Conservation (phyloP, 768 basidiomycete species). For the Russula sp. region DNA sequence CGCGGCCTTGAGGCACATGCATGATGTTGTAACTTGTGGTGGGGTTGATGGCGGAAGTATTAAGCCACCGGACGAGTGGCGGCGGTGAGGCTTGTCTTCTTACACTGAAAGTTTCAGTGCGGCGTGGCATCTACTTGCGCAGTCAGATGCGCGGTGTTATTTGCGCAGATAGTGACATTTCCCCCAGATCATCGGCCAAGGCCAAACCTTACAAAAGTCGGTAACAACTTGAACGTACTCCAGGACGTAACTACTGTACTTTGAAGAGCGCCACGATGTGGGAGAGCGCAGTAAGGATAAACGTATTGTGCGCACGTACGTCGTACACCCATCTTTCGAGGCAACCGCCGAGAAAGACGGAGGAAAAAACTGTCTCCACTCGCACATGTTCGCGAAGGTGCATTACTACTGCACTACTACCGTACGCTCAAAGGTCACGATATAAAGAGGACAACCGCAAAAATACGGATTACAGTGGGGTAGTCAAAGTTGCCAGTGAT, state of each 20-base stretch:
- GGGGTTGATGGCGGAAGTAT: slow-evolving; percentile 4
- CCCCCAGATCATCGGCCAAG: slow-evolving; percentile 12
- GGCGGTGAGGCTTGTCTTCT: slow-evolving; percentile 29
- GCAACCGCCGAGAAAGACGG: slow-evolving; percentile 17
- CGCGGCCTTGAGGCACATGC: slow-evolving; percentile 65
- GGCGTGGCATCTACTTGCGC: slow-evolving; percentile 18
- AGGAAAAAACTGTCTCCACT: slow-evolving; percentile 17
- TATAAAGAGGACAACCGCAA: background rate
- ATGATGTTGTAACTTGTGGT: slow-evolving; percentile 45
- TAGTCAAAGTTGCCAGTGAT: too few species aligned
- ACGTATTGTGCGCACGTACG: slow-evolving; percentile 9
- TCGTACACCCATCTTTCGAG: slow-evolving; percentile 25
- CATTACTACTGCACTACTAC: slow-evolving; percentile 6
- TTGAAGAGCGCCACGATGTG: background rate
- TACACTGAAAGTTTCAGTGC: slow-evolving; percentile 42
- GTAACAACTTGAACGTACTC: background rate
- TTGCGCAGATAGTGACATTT: slow-evolving; percentile 19
- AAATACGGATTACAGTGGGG: too few species aligned
- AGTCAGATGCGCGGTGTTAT: slow-evolving; percentile 14
- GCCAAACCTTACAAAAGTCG: background rate
- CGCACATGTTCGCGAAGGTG: slow-evolving; percentile 15
- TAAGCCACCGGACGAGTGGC: background rate
- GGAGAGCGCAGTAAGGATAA: background rate
- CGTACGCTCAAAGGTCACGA: background rate
- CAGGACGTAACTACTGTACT: slow-evolving; percentile 23